Conservation (phyloP, 495 filamentous ascomycete genomes). For the Talaromyces wortmannii region DNA sequence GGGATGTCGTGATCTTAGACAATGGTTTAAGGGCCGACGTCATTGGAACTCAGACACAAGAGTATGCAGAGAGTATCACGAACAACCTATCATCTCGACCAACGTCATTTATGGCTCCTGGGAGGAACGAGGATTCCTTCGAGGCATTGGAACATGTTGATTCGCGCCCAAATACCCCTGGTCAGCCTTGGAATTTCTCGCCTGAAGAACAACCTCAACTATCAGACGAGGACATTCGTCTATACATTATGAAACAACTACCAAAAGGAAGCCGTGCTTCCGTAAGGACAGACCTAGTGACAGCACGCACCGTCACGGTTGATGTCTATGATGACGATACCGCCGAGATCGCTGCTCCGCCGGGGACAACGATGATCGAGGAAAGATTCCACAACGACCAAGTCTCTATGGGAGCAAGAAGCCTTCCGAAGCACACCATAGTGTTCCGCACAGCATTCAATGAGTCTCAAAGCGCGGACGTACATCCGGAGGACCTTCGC, state of each 20-base stretch:
- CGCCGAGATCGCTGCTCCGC: slow-evolving; percentile 54
- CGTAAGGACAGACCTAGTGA: slow-evolving; percentile 56
- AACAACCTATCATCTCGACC: slow-evolving; percentile 16
- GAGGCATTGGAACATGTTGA: slow-evolving; percentile 38
- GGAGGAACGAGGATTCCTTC: slow-evolving; percentile 31
- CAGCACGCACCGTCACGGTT: slow-evolving; percentile 65
- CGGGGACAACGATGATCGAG: slow-evolving; percentile 60
- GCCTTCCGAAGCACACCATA: slow-evolving; percentile 31
- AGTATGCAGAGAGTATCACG: slow-evolving; percentile 11
- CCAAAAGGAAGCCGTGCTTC: slow-evolving; percentile 46
- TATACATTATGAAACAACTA: slow-evolving; percentile 40
- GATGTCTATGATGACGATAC: slow-evolving; percentile 57
- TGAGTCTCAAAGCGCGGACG: slow-evolving; percentile 30
- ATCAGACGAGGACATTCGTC: slow-evolving; percentile 36
- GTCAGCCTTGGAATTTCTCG: slow-evolving; percentile 8
- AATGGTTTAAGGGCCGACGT: slow-evolving; percentile 57
- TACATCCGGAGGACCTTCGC: slow-evolving; percentile 5
- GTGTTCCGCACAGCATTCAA: slow-evolving; percentile 41
- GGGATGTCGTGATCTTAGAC: slow-evolving; percentile 74
- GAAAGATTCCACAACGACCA: slow-evolving; percentile 40
- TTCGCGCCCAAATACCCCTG: not conserved
- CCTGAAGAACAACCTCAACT: slow-evolving; percentile 24
- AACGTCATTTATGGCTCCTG: slow-evolving; percentile 31
- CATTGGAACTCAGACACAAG: slow-evolving; percentile 31
- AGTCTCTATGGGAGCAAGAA: slow-evolving; percentile 9